A percentile compares a stretch with the other conserved stretches of the same genome.
Conservation (phyloP, 2,329 filamentous ascomycete species). For the Pseudogymnoascus sp. region DNA sequence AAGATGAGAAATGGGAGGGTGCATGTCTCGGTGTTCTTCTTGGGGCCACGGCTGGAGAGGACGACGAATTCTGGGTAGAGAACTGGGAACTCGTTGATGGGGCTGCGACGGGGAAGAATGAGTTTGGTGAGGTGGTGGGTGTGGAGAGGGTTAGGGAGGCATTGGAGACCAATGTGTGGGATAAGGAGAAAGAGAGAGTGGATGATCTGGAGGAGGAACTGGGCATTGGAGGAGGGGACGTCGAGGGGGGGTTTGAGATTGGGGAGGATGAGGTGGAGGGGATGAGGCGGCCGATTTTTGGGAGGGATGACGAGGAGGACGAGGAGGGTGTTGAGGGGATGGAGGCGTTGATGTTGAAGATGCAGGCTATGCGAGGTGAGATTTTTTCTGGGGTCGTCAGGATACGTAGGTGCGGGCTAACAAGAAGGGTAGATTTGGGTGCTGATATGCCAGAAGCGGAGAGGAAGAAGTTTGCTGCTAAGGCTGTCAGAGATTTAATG, state of each 20-base stretch:
- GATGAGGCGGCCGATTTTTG: constrained; percentile 31
- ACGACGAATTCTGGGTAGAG: constrained; percentile 43
- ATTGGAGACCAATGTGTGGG: constrained; percentile 60
- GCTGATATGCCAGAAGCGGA: constrained; percentile 54
- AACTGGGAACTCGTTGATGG: constrained; percentile 59
- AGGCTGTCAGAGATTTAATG: constrained; percentile 59
- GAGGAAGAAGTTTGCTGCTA: constrained; percentile 51
- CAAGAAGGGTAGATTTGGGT: constrained; percentile 40
- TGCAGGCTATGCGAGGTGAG: constrained; percentile 46
- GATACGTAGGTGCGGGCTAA: constrained; percentile 20
- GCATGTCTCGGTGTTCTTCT: constrained; percentile 54
- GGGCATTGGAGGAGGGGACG: constrained; percentile 27
- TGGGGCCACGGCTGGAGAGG: constrained; percentile 52
- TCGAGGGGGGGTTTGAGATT: not conserved
- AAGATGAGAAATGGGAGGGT: constrained; percentile 52
- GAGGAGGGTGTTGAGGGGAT: constrained; percentile 46
- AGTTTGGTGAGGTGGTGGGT: constrained; percentile 55
- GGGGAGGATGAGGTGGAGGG: constrained; percentile 33
- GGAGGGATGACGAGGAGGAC: constrained; percentile 12
- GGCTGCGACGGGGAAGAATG: constrained; percentile 40
- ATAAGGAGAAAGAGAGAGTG: constrained; percentile 29
- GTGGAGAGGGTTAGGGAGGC: constrained; percentile 53
- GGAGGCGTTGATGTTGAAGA: constrained; percentile 56
- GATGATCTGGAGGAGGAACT: constrained; percentile 31
- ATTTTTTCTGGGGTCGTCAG: not conserved